Base-by-base conservation (phyloP, 768 basidiomycete species). In the Leccinum subtestaceum region DNA sequence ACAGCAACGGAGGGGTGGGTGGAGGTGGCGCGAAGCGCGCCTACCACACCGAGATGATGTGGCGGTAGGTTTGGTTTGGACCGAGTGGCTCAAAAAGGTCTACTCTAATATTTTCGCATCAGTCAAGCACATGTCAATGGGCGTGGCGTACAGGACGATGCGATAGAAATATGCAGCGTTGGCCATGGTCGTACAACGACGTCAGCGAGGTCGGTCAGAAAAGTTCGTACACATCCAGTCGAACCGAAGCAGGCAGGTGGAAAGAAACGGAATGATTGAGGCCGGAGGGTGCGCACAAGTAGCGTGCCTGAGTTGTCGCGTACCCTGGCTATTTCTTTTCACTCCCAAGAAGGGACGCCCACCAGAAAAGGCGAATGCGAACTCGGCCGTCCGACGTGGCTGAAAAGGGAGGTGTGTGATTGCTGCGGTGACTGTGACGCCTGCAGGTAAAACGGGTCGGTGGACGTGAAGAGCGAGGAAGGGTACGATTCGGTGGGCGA, bases 361-460 rank as follows among this genome's bases (percentile, higher is more conserved):
- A 69, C 56, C 46, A 76, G 48, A 61, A 79, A 78, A 10, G 78
- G 77, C 23, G 79, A 78, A 57, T 75, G 78, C 38, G 73, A 64
- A n/a, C 67, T 58, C 4, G 78, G 74, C 52, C 62, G 65, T 5
- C 78, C 78, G 13, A 72, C 68, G 45, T 79, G 77, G 25, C 67
- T 63, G 60, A 79, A 77, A 55, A 79, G 71, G 11, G 73, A 38
- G 11, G 67, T 21, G 38, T 70, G 67, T 0, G 74, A 53, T 40
- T 72, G 67, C 56, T 76, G 75, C 11, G 70, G 61, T 6, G 75
- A 58, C 60, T 80, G 80, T n/a, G 70, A 64, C 23, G 75, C 75
- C 21, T 80, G 78, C 58, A 80, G 63, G 63, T 78, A 81, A 67
- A 81, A 81, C n/a, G 80, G 81, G 61, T 81, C 81, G 11, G 80